These are phyloP conservation scores for Massariosphaeria phaeospora DNA, from an alignment of 495 filamentous ascomycete genomes.

Conservation along the genomic window DNA sequence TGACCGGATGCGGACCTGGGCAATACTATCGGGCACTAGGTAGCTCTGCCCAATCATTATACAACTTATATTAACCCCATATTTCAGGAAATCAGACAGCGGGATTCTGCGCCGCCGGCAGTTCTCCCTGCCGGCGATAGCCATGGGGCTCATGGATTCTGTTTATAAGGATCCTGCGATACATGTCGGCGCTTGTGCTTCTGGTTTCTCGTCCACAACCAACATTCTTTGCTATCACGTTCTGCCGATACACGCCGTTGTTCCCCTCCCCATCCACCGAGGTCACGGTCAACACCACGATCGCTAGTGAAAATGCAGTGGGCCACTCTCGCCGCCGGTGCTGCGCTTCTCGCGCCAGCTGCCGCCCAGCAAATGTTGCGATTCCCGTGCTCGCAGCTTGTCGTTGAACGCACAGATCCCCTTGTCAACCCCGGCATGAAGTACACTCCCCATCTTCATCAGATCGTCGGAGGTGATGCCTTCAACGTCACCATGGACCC, in stretches of 20 bases:
- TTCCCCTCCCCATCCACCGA: constrained; percentile 1
- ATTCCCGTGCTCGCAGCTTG: constrained; percentile 55
- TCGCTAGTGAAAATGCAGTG: constrained; percentile 47
- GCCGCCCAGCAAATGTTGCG: constrained; percentile 50
- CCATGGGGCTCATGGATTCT: constrained; percentile 5
- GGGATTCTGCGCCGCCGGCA: constrained; percentile 22
- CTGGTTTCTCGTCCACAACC: constrained; percentile 8
- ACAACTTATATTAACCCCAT: constrained; percentile 27
- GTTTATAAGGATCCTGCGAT: constrained; percentile 24
- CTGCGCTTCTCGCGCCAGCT: constrained; percentile 48
- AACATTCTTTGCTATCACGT: constrained; percentile 14
- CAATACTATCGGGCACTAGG: constrained; percentile 16
- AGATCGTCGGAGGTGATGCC: constrained; percentile 30
- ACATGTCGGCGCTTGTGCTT: not conserved
- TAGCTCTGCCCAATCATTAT: constrained; percentile 22
- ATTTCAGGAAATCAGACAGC: constrained; percentile 22
- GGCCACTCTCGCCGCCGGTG: constrained; percentile 46
- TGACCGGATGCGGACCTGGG: constrained; percentile 13
- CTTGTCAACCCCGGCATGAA: constrained; percentile 33
- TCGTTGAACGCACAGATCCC: constrained; percentile 40
- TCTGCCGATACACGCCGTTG: too few relatives aligned
- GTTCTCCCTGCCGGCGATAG: constrained; percentile 17
- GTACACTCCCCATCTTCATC: constrained; percentile 32
- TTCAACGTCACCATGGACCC: constrained; percentile 37
- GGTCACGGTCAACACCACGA: constrained; percentile 8